Conservation (phyloP, 345 rosid genomes). For the Garcia nutans region DNA sequence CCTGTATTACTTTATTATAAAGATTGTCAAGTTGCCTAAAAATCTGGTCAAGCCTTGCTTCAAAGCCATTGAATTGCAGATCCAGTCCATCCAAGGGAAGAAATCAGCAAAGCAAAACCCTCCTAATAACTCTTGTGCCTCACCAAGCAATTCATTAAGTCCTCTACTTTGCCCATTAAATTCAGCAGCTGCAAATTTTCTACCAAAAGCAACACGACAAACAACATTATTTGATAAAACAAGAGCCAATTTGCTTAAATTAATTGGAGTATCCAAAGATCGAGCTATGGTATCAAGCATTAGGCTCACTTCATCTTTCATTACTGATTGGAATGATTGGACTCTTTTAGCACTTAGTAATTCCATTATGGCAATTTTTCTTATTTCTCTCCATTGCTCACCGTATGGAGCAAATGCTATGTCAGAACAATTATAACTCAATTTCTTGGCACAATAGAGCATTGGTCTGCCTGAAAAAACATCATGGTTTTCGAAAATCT, state of each 20-base stretch:
- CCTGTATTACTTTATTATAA: slow-evolving; percentile 29
- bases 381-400: slow-evolving; percentile 37
- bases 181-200: slow-evolving; percentile 17
- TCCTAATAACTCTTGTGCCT: slow-evolving; percentile 29
- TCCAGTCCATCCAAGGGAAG: slow-evolving; percentile 45
- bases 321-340: slow-evolving; percentile 30
- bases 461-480: slow-evolving; percentile 38
- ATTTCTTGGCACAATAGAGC: slow-evolving; percentile 9
- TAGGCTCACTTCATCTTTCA: slow-evolving; percentile 35
- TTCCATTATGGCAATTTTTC: slow-evolving; percentile 35
- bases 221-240: slow-evolving; percentile 28
- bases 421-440: slow-evolving; percentile 25
- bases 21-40: slow-evolving; percentile 40
- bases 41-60: slow-evolving; percentile 25
- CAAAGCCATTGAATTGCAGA: slow-evolving; percentile 39
- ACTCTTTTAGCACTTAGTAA: slow-evolving; percentile 39
- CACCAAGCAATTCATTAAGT: slow-evolving; percentile 23
- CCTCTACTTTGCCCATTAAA: slow-evolving; percentile 14
- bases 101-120: slow-evolving; percentile 31
- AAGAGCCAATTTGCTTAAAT: slow-evolving; percentile 26
- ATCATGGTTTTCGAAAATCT: slow-evolving; percentile 40
- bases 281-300: slow-evolving; percentile 24
- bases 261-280: slow-evolving; percentile 16
- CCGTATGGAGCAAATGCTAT: slow-evolving; percentile 39
- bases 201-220: slow-evolving; percentile 38